Percentiles rank a stretch among this genome's conserved stretches.
These are phyloP conservation scores for Paraphaeosphaeria sporulosa DNA, from an alignment of 2,329 filamentous ascomycete species.

Conservation along the genomic window DNA sequence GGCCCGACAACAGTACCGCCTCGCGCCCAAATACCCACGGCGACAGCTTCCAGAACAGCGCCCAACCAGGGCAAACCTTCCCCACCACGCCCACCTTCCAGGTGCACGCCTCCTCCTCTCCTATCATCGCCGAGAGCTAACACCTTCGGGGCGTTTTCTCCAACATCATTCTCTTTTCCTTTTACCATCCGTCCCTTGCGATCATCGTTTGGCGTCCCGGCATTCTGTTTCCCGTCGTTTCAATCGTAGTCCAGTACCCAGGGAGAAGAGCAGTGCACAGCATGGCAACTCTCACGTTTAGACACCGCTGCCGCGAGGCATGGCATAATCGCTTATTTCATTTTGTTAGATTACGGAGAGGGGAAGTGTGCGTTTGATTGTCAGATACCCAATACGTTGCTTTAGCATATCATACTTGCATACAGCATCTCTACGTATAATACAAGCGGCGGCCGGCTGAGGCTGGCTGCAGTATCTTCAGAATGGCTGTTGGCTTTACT, in stretches of 20 bases:
- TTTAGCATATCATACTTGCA: background rate
- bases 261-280: background rate
- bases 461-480: too few species aligned
- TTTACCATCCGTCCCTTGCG: background rate
- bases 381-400: constrained; percentile 10
- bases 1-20: constrained; percentile 36
- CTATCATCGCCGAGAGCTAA: constrained; percentile 29
- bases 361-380: background rate
- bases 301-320: constrained; percentile 11
- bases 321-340: constrained; percentile 3
- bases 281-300: background rate
- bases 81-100: constrained; percentile 40
- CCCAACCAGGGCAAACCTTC: constrained; percentile 28
- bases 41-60: constrained; percentile 24
- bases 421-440: background rate
- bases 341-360: background rate
- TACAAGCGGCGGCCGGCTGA: background rate
- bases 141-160: constrained; percentile 17
- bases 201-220: background rate
- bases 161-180: background rate
- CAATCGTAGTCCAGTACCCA: background rate
- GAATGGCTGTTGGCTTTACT: too few species aligned
- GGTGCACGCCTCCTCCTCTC: constrained; percentile 33
- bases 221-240: background rate
- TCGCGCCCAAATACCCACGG: constrained; percentile 39